Base-by-base conservation (phyloP, 2,329 filamentous ascomycete genomes). In the Rugonectria rugulosa region DNA sequence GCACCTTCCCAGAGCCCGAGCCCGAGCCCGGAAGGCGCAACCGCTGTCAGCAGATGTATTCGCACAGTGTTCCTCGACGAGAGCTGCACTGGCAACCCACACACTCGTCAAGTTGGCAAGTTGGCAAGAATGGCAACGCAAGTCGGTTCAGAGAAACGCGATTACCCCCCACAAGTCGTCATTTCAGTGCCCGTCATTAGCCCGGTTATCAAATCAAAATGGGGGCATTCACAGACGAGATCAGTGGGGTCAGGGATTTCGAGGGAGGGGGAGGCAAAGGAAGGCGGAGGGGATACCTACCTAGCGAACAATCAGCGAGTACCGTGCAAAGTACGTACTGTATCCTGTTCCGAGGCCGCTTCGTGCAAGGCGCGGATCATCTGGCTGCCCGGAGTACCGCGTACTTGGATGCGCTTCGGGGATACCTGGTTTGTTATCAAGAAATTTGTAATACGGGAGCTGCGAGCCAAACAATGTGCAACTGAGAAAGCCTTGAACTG, bases 171-270 rank as follows among this genome's bases (percentile, higher is more conserved):
- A 66, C 65, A 66, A 57, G 51, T 67, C 63, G 63, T 67, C 65
- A 66, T 67, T 68, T 66, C 61, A 62, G 53, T 58, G 46, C 57
- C 63, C 63, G 56, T 67, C 65, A 65, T 67, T 68, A 67, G 64
- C 53, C 59, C 57, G 53, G 56, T 63, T 64, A 54, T 61, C 64
- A 61, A 67, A 67, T 67, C 64, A 67, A 64, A 67, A 64, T 55
- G 54, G 61, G 62, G 41, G 56, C 56, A 63, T 65, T 53, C 61
- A 65, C 59, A 53, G 56, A 65, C 56, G 62, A 60, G 23, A 26
- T 60, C 62, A 59, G 60, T 54, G 53, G 48, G 17, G 51, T 54
- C 61, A 57, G 59, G 60, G 43, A 38, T 38, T n/a, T 31, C 23
- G 34, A 24, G 21, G 45, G 38, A 41, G 43, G 46, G 57, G 49